These are phyloP conservation scores for Euptelea pleiosperma DNA, from an alignment of 164 flowering plant genomes.

Conservation along the genomic window DNA sequence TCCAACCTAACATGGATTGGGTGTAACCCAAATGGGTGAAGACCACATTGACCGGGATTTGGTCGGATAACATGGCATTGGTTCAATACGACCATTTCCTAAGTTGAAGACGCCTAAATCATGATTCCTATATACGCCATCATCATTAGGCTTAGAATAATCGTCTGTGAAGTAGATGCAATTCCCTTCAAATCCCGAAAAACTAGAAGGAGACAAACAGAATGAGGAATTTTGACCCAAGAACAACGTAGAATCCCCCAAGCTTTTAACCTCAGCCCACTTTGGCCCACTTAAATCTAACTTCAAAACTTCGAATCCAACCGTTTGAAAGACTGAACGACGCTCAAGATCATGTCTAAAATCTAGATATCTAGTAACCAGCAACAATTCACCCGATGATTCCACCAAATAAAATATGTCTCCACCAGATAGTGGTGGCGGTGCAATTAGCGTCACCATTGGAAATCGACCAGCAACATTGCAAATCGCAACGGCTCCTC, in stretches of 20 bases:
- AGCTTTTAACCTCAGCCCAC: slow-evolving; percentile 42
- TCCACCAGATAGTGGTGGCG: slow-evolving; percentile 38
- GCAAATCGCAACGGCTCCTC: slow-evolving; percentile 35
- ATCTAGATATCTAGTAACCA: slow-evolving; percentile 42
- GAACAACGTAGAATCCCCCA: slow-evolving; percentile 53
- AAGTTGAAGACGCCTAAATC: slow-evolving; percentile 7
- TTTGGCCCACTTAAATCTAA: slow-evolving; percentile 22
- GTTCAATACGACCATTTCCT: neutral
- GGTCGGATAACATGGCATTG: neutral
- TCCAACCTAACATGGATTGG: neutral
- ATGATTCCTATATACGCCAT: neutral
- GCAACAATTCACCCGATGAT: slow-evolving; percentile 41
- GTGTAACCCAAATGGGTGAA: neutral
- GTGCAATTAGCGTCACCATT: slow-evolving; percentile 24
- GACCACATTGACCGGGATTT: neutral
- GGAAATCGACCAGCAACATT: slow-evolving; percentile 18
- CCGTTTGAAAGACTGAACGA: slow-evolving; percentile 43
- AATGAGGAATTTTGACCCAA: slow-evolving; percentile 54
- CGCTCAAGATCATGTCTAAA: slow-evolving; percentile 11
- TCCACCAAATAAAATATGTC: slow-evolving; percentile 64
- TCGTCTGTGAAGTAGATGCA: slow-evolving; percentile 45
- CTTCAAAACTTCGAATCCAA: slow-evolving; percentile 48
- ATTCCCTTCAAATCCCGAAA: slow-evolving; percentile 42
- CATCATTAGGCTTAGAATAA: neutral
- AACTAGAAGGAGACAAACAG: slow-evolving; percentile 37